Base-by-base conservation (phyloP, 495 filamentous ascomycete genomes). In the Hapsidospora chrysogenum region DNA sequence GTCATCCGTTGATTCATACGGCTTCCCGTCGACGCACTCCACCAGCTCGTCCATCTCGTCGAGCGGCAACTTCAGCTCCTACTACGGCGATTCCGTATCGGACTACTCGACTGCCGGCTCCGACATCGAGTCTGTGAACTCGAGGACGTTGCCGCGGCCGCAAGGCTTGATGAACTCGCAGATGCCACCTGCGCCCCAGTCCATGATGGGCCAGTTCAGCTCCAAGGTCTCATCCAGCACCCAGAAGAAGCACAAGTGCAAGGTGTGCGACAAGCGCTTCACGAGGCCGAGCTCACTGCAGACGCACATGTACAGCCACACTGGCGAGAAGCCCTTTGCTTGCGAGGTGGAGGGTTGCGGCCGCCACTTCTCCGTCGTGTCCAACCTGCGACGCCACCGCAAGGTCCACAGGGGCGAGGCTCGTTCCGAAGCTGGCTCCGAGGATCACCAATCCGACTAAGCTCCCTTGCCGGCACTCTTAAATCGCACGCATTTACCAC, bases 191-290 rank as follows among this genome's bases (percentile, higher is more conserved):
- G 85, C 85, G 20, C 87, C 85, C 10, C 82, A 89, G 50, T 87
- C 85, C 3, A 95, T 97, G 84, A 97, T 97, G 89, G 76, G 82
- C 31, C 87, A 92, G 42, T 97, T 97, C 64, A 95, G 83, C 63
- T 95, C 89, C 29, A 96, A 95, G 54, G 77, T 95, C 31, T 82
- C 84, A 8, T 87, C 85, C 16, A 92, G 81, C 60, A 85, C 89
- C 18, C 87, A 96, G 51, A 97, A 97, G 74, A 97, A 96, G 66
- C 89, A 97, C 63, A 95, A 94, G 60, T 97, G 89, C 69, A 96
- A 95, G 66, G 82, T 97, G 33, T 97, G 89, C 64, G 89, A 96
- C 60, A 97, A 97, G 72, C 75, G 89, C 6, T 97, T 97, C 55
- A 96, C 89, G 8, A 73, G 89, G 26, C 89, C 89, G 1, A 95